Conservation (phyloP, 306 rosid genomes). For the Quillaja saponaria region DNA sequence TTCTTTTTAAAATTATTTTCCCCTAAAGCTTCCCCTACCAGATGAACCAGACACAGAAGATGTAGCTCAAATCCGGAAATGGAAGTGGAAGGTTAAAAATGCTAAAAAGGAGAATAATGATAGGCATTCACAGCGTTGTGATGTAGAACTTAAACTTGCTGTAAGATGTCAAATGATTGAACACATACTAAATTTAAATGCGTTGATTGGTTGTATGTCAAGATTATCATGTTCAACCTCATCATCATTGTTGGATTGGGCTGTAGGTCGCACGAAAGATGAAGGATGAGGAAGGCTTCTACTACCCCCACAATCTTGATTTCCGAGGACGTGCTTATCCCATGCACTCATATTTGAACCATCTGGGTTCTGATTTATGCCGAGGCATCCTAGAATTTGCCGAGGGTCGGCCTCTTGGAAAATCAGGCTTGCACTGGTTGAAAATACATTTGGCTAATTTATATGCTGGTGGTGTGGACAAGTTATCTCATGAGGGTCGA, state of each 20-base stretch:
- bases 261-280: constrained; percentile 90
- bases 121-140: constrained; percentile 91
- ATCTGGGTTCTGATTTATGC: constrained; percentile 96
- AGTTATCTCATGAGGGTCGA: constrained; percentile 70
- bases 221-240: neutral
- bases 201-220: constrained; percentile 12
- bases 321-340: constrained; percentile 98
- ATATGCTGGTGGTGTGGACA: constrained; percentile 91
- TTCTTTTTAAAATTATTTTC: neutral
- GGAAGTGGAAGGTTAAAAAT: constrained; percentile 87
- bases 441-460: constrained; percentile 96
- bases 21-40: constrained; percentile 69
- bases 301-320: constrained; percentile 96
- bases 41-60: constrained; percentile 77
- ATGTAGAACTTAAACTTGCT: constrained; percentile 86
- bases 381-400: constrained; percentile 92
- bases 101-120: constrained; percentile 70
- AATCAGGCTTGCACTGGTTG: constrained; percentile 86
- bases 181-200: constrained; percentile 1
- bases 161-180: constrained; percentile 56
- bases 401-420: constrained; percentile 85
- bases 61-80: constrained; percentile 73
- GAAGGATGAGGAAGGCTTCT: constrained; percentile 95
- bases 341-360: constrained; percentile 93
- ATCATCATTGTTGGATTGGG: constrained; percentile 25